Evolutionary conservation across 768 basidiomycete genomes (phyloP), one percentile per base, ranked within the genome.

Genomic region (Rhizopogon sp.): DNA sequence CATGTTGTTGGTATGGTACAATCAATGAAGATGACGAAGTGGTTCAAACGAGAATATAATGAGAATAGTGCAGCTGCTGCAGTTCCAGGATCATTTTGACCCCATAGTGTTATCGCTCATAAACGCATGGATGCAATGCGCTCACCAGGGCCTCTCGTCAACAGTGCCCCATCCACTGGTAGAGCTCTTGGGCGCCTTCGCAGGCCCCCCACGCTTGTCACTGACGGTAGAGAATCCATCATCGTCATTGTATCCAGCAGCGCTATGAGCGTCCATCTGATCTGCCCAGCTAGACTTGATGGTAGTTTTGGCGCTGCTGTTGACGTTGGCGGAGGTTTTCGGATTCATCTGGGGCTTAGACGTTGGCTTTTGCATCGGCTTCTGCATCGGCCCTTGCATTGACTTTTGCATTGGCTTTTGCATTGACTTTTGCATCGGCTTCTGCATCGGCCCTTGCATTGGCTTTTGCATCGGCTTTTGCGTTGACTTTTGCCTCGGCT

Each of bases 131-230:
- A 33, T 4, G 25, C 31, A 33, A 33, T 1, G 20, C 37, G 39
- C n/a, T 66, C 50, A 68, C 60, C 64, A 68, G 35, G 61, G 66
- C 58, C 58, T 55, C 1, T 69, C 58, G 4, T 54, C 3, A 20
- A 57, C 59, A 3, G 42, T 56, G 22, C 66, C 68, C 66, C 67
- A 70, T 13, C 68, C 67, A 11, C 62, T 58, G 22, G 58, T 60
- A 5, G 66, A 63, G 43, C 59, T 57, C 42, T 63, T 61, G 13
- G 58, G 52, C 13, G 45, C 1, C 9, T 50, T 58, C 37, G 6
- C 55, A 7, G 52, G 40, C 37, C 40, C 49, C 16, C 52, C 37
- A 10, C 53, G 58, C 25, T 63, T 69, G 42, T 56, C 53, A n/a
- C 52, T 7, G 42, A 49, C 50, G 37, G 39, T 31, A 13, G 53